Evolutionary conservation across 176 grass and related monocot genomes (phyloP).

Genomic region (Rhynchospora tenuis): DNA sequence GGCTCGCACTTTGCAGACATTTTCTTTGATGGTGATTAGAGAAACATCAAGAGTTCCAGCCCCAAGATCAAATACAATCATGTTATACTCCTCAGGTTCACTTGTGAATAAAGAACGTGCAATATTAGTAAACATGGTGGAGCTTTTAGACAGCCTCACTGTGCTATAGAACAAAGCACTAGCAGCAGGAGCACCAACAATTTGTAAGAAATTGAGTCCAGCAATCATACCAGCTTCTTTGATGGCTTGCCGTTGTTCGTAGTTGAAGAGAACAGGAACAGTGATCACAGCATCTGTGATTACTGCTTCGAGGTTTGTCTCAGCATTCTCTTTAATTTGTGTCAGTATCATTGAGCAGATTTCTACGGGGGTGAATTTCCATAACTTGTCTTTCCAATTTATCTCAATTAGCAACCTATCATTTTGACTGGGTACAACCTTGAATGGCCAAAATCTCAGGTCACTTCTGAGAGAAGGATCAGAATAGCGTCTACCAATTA

Average conservation of each 20-base stretch:
- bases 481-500: conserved; percentile 24
- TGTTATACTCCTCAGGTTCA: conserved; percentile 13
- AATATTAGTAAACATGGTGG: neutral
- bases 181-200: conserved; percentile 30
- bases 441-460: conserved; percentile 34
- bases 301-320: conserved; percentile 4
- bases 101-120: neutral
- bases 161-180: conserved; percentile 19
- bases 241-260: conserved; percentile 29
- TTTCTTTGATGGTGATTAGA: conserved; percentile 32
- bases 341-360: conserved; percentile 40
- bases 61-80: conserved; percentile 32
- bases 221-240: conserved; percentile 32
- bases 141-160: conserved; percentile 2
- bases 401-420: conserved; percentile 22
- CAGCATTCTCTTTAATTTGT: conserved; percentile 26
- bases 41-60: conserved; percentile 39
- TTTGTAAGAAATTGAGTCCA: conserved; percentile 21
- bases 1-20: conserved; percentile 24
- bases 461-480: conserved; percentile 22
- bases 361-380: conserved; percentile 19
- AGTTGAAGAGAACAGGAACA: conserved; percentile 34
- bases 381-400: conserved; percentile 14
- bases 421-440: neutral
- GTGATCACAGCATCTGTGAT: conserved; percentile 30